Evolutionary conservation across 148 eudicot genomes (phyloP).

Genomic region (Fagopyrum homotropicum): DNA sequence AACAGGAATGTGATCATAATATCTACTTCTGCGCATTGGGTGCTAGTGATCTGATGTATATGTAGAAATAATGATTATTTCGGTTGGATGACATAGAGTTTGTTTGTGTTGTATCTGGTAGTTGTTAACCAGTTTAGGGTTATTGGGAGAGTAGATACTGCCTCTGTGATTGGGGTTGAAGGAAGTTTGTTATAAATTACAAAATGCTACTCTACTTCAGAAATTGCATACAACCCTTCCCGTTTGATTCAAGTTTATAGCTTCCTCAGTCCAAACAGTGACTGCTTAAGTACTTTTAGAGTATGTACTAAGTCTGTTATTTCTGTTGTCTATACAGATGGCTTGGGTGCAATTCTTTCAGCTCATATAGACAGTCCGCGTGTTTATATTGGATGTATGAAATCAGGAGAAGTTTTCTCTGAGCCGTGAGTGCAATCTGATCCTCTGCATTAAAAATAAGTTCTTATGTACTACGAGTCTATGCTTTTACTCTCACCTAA

Average conservation of each 20-base stretch:
- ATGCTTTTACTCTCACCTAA: neutral
- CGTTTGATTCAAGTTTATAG: neutral
- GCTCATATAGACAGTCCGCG: conserved; percentile 63
- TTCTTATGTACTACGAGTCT: neutral
- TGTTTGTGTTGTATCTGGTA: neutral
- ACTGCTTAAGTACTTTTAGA: neutral
- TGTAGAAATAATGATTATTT: neutral
- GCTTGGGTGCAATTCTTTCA: conserved; percentile 57
- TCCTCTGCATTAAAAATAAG: neutral
- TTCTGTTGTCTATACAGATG: conserved; percentile 42
- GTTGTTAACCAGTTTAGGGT: neutral
- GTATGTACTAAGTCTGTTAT: neutral
- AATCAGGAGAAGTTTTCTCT: conserved; percentile 87
- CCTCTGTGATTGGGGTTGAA: neutral
- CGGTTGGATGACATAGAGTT: neutral
- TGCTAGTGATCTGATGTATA: neutral
- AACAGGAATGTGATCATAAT: neutral
- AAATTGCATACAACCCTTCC: neutral
- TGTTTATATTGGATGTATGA: conserved; percentile 90
- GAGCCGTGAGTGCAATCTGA: conserved; percentile 51
- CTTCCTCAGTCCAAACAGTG: neutral
- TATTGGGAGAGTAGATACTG: neutral
- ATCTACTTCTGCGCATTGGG: neutral
- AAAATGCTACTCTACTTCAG: neutral
- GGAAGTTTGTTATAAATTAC: neutral